These are phyloP conservation scores for Raddia guianensis DNA, from an alignment of 176 grass and related monocot genomes.

Conservation along the genomic window DNA sequence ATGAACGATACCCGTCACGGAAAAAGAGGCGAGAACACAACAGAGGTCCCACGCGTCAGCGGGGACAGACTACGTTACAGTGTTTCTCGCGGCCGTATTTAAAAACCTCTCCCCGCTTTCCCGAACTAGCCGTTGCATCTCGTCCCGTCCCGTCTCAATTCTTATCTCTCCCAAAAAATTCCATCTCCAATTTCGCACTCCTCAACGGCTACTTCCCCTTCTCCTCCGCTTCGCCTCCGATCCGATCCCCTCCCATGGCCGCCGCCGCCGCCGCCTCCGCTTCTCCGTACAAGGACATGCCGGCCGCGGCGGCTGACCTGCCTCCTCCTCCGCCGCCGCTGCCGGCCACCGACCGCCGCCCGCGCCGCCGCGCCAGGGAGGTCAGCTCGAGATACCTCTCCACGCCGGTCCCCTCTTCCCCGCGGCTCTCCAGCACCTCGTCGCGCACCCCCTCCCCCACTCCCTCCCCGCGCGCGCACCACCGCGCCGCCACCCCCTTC, in stretches of 20 bases:
- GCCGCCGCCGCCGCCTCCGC: slow-evolving; percentile 26
- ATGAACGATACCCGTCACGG: not conserved
- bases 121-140: slow-evolving; percentile 44
- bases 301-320: slow-evolving; percentile 13
- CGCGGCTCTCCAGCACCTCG: slow-evolving; percentile 51
- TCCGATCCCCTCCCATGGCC: slow-evolving; percentile 42
- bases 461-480: slow-evolving; percentile 39
- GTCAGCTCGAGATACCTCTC: slow-evolving; percentile 88
- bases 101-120: not conserved
- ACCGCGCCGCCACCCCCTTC: slow-evolving; percentile 43
- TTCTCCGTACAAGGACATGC: slow-evolving; percentile 16
- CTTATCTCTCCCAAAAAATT: slow-evolving; percentile 17
- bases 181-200: not conserved
- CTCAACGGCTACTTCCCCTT: slow-evolving; percentile 35
- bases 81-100: slow-evolving; percentile 23
- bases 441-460: slow-evolving; percentile 40
- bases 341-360: slow-evolving; percentile 37
- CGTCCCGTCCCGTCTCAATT: not conserved
- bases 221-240: not conserved
- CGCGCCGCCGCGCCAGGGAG: slow-evolving; percentile 63
- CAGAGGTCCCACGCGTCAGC: not conserved
- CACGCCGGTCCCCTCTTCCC: slow-evolving; percentile 47
- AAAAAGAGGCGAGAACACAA: not conserved
- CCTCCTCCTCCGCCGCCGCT: slow-evolving; percentile 38
- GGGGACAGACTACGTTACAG: slow-evolving; percentile 28